Conservation (phyloP, 805 yeast genomes). For the Starmera dryadoides region DNA sequence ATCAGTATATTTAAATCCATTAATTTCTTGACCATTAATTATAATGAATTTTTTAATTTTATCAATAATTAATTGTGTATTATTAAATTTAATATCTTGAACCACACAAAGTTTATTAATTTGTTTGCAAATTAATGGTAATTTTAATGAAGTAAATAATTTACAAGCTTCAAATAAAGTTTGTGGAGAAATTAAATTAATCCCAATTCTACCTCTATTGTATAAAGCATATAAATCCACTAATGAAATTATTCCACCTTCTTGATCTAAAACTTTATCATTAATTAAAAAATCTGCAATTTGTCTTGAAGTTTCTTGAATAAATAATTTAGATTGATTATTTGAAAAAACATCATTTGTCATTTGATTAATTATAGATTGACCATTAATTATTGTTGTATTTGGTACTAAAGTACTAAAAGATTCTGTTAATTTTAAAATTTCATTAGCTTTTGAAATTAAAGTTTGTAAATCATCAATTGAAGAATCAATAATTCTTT, state of each 20-base stretch:
- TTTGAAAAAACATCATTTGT: conserved; percentile 12
- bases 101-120: conserved; percentile 31
- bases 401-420: conserved; percentile 23
- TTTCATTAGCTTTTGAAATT: conserved; percentile 71
- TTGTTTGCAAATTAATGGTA: conserved; percentile 45
- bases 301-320: conserved; percentile 71
- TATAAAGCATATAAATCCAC: conserved; percentile 58
- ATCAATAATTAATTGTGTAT: conserved; percentile 22
- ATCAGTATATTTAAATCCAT: conserved; percentile 15
- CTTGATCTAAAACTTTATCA: conserved; percentile 36
- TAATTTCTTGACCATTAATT: conserved; percentile 23
- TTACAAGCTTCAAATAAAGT: conserved; percentile 60
- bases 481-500: conserved; percentile 56
- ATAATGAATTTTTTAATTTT: conserved; percentile 19
- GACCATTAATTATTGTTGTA: conserved; percentile 2
- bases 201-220: conserved; percentile 58
- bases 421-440: conserved; percentile 44
- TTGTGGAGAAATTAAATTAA: conserved; percentile 60
- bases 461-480: conserved; percentile 70
- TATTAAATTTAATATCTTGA: conserved; percentile 30
- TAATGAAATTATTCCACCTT: conserved; percentile 54
- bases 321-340: conserved; percentile 28
- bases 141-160: conserved; percentile 43
- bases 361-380: conserved; percentile 4
- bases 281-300: conserved; percentile 60